Evolutionary conservation across 1,284 basidiomycete genomes (phyloP), one percentile per base, ranked within the genome.

Genomic region (Rhodotorula mucilaginosa): DNA sequence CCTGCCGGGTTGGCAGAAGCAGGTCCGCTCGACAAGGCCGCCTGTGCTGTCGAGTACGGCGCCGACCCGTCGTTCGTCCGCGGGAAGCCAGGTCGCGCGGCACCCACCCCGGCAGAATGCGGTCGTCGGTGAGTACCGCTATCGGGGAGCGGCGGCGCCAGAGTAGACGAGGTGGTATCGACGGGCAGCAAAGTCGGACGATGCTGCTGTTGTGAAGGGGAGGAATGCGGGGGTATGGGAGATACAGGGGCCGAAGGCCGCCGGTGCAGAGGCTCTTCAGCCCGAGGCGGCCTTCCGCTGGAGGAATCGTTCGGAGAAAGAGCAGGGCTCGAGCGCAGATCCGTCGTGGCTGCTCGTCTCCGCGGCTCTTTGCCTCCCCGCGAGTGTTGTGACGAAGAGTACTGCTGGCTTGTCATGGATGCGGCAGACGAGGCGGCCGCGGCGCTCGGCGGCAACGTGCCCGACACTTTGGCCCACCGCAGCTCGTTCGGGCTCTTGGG

Each of bases 401-500:
- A 44, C 39, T 44, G 39, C 39, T 44, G 39, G 12, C 2, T 52
- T 26, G 23, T 21, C 3, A 10, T n/a, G 26, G n/a, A 54, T n/a
- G 7, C 54, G 10, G 54, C 15, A 12, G 26, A n/a, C 26, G 54
- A 26, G 12, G n/a, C 5, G 13, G n/a, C 26, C 26, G 26, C n/a
- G 26, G 13, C 26, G 23, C 12, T 26, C 29, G 31, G 23, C 26
- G 48, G 47, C 19, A 70, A 34, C 13, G 61, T 44, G 23, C 58
- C 63, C 19, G 60, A 52, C 2, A 58, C 60, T 31, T 68, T 49
- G 21, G 29, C 52, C 70, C 70, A 71, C 13, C 70, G 46, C 34
- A 65, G 44, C 49, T 61, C 70, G 70, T 71, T 71, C n/a, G 70
- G 70, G 59, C 70, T 71, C 49, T 48, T 61, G 1, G 70, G 70